phyloP scores from a whole-genome alignment of 75 land plant genomes.

The Ceratopteris richardii region DNA sequence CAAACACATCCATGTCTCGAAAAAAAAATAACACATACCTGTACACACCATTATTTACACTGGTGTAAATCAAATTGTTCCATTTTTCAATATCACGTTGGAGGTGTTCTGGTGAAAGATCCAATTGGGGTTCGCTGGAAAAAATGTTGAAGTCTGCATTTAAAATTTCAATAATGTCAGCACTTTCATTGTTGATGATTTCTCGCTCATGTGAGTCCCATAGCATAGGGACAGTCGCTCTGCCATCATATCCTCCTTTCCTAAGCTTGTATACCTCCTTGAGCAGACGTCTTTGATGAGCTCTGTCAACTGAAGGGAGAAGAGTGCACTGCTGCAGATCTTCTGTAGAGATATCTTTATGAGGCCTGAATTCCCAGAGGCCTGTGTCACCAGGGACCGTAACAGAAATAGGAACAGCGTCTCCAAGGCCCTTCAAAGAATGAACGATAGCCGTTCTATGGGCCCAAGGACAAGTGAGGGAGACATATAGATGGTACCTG shows the following conservation, averaged over 20 bases:
- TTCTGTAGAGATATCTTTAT: neutral
- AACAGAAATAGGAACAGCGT: slow-evolving; percentile 55
- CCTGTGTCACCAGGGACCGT: slow-evolving; percentile 62
- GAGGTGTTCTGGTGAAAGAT: slow-evolving; percentile 52
- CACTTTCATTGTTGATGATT: slow-evolving; percentile 89
- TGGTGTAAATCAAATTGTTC: slow-evolving; percentile 63
- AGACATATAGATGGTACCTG: slow-evolving; percentile 73
- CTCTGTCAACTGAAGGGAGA: slow-evolving; percentile 36
- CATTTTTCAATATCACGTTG: slow-evolving; percentile 55
- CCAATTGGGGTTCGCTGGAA: slow-evolving; percentile 36
- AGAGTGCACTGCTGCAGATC: neutral
- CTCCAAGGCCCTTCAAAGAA: slow-evolving; percentile 56
- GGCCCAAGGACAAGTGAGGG: slow-evolving; percentile 86
- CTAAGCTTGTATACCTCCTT: slow-evolving; percentile 53
- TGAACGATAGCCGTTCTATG: slow-evolving; percentile 79
- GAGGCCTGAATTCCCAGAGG: slow-evolving; percentile 48
- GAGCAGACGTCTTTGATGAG: slow-evolving; percentile 43
- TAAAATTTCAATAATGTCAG: slow-evolving; percentile 63
- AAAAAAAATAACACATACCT: slow-evolving; percentile 28
- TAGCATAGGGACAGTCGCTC: slow-evolving; percentile 88
- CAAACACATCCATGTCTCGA: too few species aligned
- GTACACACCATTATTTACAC: slow-evolving; percentile 85
- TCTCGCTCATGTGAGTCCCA: slow-evolving; percentile 55
- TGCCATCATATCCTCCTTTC: slow-evolving; percentile 61
- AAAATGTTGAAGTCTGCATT: slow-evolving; percentile 45